phyloP scores from a whole-genome alignment of 805 yeast species.

The Ogataea henricii region DNA sequence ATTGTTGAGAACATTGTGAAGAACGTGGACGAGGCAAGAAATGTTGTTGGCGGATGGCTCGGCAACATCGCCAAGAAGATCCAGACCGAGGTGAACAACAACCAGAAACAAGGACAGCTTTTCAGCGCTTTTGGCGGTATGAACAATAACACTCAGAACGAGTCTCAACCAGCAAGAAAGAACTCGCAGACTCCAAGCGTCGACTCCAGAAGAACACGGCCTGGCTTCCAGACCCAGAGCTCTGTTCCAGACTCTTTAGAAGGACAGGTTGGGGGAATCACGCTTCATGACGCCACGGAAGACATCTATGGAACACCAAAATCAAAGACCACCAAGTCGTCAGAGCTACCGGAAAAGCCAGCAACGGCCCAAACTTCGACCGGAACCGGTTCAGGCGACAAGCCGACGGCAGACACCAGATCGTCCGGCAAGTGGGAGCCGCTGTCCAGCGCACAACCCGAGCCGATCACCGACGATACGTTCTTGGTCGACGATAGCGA shows the following conservation, averaged over 20 bases:
- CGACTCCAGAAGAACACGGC: constrained; percentile 12
- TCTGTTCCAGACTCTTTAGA: constrained; percentile 35
- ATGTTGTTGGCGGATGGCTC: constrained; percentile 78
- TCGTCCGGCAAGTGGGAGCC: constrained; percentile 44
- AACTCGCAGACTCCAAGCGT: constrained; percentile 7
- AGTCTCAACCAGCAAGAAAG: not conserved
- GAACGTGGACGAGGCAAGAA: constrained; percentile 79
- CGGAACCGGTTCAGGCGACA: not conserved
- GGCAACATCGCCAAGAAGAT: constrained; percentile 60
- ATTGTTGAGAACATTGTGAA: constrained; percentile 63
- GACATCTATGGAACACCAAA: constrained; percentile 29
- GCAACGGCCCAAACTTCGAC: not conserved
- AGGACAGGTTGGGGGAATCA: constrained; percentile 23
- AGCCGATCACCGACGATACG: constrained; percentile 42
- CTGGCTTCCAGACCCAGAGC: constrained; percentile 17
- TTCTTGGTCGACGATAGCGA: constrained; percentile 55
- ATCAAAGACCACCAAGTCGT: constrained; percentile 11
- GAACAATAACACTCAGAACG: constrained; percentile 8
- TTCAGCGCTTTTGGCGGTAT: constrained; percentile 35
- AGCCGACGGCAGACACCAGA: not conserved
- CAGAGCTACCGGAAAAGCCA: constrained; percentile 14
- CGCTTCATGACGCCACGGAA: constrained; percentile 28
- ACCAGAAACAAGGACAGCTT: constrained; percentile 30
- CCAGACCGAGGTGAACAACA: constrained; percentile 23
- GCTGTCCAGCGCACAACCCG: constrained; percentile 34